Evolutionary conservation across 2,329 filamentous ascomycete species (phyloP), one percentile per base, ranked within the genome.

Genomic region (Phyllosticta capitalensis): DNA sequence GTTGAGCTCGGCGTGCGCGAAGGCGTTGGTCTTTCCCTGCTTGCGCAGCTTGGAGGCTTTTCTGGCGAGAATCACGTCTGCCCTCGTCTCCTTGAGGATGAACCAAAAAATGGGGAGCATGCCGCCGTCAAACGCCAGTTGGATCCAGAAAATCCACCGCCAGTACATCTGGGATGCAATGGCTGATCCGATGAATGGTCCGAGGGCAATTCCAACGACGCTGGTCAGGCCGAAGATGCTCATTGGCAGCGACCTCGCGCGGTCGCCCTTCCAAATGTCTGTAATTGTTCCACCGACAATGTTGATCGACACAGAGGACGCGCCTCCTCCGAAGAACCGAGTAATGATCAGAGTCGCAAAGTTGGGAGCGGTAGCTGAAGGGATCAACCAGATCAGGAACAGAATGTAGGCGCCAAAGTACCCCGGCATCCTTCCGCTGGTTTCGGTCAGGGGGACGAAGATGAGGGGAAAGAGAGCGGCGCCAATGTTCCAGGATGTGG

Each of bases 311-410:
- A 76, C 72, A 0, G 73, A 75, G 1, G 74, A 75, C 22, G 71
- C 74, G 1, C 75, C 72, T 1, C 76, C 76, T 2, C 74, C 74
- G 38, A 79, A 74, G 56, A 78, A 74, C 0, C 76, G 69, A 2
- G 74, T 75, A 0, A 77, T 68, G 1, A 78, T 70, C 2, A 78
- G 62, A 0, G 76, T 78, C 0, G 76, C 75, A 56, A 75, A 78
- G 56, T 78, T 78, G 4, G 71, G 67, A 2, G 76, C 75, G 33
- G 77, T 68, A 0, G 73, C 75, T 20, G 74, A 76, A 3, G 72
- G 71, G 38, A 78, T 71, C 2, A 76, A 65, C 24, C 74, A 76
- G 7, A 76, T 64, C 14, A 77, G 70, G 14, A 79, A 64, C 24
- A 74, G 65, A 5, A 73, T 67, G 19, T 59, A 59, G 1, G 57